These are phyloP conservation scores for Diplodia scrobiculata DNA, from an alignment of 2,329 filamentous ascomycete species.

Conservation along the genomic window DNA sequence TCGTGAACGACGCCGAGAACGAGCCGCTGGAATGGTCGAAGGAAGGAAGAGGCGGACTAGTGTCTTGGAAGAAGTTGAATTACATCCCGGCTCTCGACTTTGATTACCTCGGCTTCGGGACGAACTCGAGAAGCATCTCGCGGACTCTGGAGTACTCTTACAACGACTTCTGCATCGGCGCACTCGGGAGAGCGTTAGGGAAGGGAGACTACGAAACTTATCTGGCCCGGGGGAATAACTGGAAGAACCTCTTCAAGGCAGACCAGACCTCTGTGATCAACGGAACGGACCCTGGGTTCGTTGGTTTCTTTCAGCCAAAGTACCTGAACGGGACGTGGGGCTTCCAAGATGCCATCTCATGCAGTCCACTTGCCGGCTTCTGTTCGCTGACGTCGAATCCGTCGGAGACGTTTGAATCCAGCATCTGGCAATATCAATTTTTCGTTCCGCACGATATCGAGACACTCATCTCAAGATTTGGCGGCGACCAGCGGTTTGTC, in stretches of 20 bases:
- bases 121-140: constrained; percentile 46
- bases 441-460: constrained; percentile 52
- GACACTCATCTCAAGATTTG: constrained; percentile 46
- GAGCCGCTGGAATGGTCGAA: constrained; percentile 46
- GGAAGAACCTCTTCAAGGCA: constrained; percentile 65
- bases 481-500: constrained; percentile 47
- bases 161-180: constrained; percentile 60
- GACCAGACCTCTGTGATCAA: constrained; percentile 39
- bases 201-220: constrained; percentile 61
- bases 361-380: constrained; percentile 38
- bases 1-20: constrained; percentile 45
- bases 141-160: constrained; percentile 49
- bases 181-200: constrained; percentile 62
- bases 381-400: constrained; percentile 48
- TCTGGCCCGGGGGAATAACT: constrained; percentile 61
- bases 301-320: constrained; percentile 70
- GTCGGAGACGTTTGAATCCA: constrained; percentile 71
- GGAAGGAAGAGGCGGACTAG: constrained; percentile 44
- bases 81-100: constrained; percentile 47
- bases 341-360: constrained; percentile 62
- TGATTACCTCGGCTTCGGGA: constrained; percentile 49
- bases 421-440: constrained; percentile 73
- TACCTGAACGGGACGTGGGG: constrained; percentile 69
- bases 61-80: constrained; percentile 42
- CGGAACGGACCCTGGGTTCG: constrained; percentile 64